These are phyloP conservation scores for Kazachstania sp. DNA, from an alignment of 1,139 yeast genomes.

Conservation along the genomic window DNA sequence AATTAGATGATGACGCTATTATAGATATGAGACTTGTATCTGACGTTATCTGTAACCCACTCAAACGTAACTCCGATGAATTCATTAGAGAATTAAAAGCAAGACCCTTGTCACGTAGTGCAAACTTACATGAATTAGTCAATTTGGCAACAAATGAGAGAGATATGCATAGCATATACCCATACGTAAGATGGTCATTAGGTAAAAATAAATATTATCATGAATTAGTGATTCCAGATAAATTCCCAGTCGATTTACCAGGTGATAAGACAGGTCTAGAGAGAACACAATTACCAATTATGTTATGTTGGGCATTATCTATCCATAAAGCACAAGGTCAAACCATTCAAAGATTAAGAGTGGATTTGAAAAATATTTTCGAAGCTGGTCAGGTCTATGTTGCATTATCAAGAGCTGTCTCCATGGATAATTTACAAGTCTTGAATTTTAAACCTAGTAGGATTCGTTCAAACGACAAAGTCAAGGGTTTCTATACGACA, in stretches of 20 bases:
- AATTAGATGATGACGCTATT: slow-evolving; percentile 20
- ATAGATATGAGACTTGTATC: slow-evolving; percentile 31
- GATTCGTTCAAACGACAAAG: slow-evolving; percentile 59
- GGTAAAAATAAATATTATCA: slow-evolving; percentile 18
- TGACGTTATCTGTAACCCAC: slow-evolving; percentile 26
- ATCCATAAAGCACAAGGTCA: slow-evolving; percentile 93
- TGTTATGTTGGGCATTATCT: slow-evolving; percentile 82
- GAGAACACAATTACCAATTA: slow-evolving; percentile 61
- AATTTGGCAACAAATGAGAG: slow-evolving; percentile 33
- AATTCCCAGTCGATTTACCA: slow-evolving; percentile 29
- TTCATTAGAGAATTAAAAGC: slow-evolving; percentile 21
- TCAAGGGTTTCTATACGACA: slow-evolving; percentile 52
- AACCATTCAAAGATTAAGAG: slow-evolving; percentile 65
- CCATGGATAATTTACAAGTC: slow-evolving; percentile 64
- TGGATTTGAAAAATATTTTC: slow-evolving; percentile 61
- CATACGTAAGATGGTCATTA: slow-evolving; percentile 48
- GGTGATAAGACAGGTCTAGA: slow-evolving; percentile 28
- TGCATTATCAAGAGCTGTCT: slow-evolving; percentile 82
- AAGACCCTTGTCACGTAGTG: slow-evolving; percentile 15
- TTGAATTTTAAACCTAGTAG: slow-evolving; percentile 55
- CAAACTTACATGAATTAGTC: slow-evolving; percentile 30
- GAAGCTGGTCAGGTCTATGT: slow-evolving; percentile 87
- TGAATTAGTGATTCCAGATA: slow-evolving; percentile 26
- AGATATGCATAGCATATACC: slow-evolving; percentile 31
- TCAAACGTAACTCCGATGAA: slow-evolving; percentile 16